Evolutionary conservation across 495 filamentous ascomycete genomes (phyloP), one percentile per base, ranked within the genome.

Genomic region (Lasiosphaeria hispida): DNA sequence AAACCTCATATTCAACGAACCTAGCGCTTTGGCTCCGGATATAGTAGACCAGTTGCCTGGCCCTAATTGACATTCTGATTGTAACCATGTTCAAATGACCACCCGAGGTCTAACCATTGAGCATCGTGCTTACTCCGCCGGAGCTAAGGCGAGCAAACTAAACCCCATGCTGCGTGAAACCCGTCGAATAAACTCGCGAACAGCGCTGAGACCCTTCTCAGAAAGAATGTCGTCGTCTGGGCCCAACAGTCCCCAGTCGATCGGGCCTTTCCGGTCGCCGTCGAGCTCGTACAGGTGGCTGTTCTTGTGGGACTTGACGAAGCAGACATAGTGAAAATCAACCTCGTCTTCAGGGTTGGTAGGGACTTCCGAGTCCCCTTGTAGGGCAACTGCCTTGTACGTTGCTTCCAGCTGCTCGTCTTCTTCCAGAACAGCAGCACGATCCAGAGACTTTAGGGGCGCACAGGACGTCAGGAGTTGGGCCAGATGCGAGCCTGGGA

Each of bases 261-360:
- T 71, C 51, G 65, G 65, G 3, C 63, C 65, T 10, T 61, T 58
- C 7, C 50, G 42, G 43, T 68, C 63, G 3, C 68, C 61, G 41
- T 70, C 65, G 10, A 70, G 61, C 17, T 63, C 50, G 57, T 64
- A 66, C 6, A 68, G 33, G 11, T 59, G 53, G 1, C 60, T 56
- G 23, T 58, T 47, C 35, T 19, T 42, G 10, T 51, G 10, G 10
- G 65, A 66, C 19, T 83, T 85, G 0, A 87, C 85, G 70, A 92
- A 91, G 57, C 82, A 85, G 60, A 91, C 83, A 70, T 87, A 91
- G 66, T 91, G 89, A 64, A 83, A 74, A 58, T 87, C 83, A 23
- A 87, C 78, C 63, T 80, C 75, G 59, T 80, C 82, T 60, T 84
- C 81, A 1, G 63, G 45, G 18, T 81, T 82, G 62, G 71, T 67